Conservation (phyloP, 2,329 filamentous ascomycete genomes). For the Rhynchosporium secalis region DNA sequence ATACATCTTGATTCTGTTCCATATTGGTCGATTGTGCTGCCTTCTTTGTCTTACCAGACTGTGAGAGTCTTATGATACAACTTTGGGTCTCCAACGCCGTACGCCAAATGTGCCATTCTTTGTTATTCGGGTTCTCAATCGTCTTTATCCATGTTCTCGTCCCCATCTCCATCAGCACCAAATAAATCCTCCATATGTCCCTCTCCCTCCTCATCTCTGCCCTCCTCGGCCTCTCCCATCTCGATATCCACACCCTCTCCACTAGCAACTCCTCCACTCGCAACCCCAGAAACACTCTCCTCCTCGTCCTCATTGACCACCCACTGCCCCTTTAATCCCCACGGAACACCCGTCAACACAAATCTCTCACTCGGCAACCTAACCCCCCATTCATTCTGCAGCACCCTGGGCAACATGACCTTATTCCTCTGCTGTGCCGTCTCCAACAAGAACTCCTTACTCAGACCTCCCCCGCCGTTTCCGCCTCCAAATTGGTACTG, state of each 20-base stretch:
- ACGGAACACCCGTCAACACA: slow-evolving; percentile 64
- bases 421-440: slow-evolving; percentile 71
- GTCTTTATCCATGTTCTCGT: slow-evolving; percentile 52
- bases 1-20: too few species aligned
- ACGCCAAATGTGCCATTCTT: slow-evolving; percentile 12
- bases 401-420: slow-evolving; percentile 61
- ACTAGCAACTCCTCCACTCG: slow-evolving; percentile 35
- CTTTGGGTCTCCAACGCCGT: slow-evolving; percentile 3
- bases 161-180: slow-evolving; percentile 54
- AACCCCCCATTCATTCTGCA: slow-evolving; percentile 66
- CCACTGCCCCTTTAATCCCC: slow-evolving; percentile 63
- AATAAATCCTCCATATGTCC: slow-evolving; percentile 57
- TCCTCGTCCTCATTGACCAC: slow-evolving; percentile 50
- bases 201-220: slow-evolving; percentile 14
- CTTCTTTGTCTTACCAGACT: too few species aligned
- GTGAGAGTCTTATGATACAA: slow-evolving; percentile 6
- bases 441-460: slow-evolving; percentile 76
- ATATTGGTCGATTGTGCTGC: too few species aligned
- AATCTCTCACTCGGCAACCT: slow-evolving; percentile 67
- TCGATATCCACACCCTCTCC: slow-evolving; percentile 37
- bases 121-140: neutral
- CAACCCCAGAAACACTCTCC: slow-evolving; percentile 28
- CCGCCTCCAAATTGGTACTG: slow-evolving; percentile 67
- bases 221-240: slow-evolving; percentile 13
- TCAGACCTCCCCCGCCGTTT: slow-evolving; percentile 52